phyloP scores from a whole-genome alignment of 2,329 filamentous ascomycete species.

The Fusarium humuli region DNA sequence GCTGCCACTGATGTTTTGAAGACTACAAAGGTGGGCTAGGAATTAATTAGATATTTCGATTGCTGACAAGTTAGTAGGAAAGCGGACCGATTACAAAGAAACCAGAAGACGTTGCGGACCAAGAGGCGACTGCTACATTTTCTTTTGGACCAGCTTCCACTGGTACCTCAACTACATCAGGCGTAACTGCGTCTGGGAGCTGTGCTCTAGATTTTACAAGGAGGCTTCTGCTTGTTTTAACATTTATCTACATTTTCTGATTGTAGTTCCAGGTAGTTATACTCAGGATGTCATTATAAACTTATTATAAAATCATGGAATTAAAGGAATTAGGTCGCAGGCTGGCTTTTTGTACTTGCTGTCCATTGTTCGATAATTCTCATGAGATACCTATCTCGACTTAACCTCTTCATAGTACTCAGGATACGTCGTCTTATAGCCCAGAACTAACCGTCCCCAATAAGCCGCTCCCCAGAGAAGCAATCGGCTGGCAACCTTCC shows the following conservation, averaged over 20 bases:
- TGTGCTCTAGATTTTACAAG: neutral
- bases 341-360: no score
- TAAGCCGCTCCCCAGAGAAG: neutral
- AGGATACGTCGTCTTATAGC: neutral
- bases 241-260: no score
- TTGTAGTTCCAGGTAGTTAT: no score
- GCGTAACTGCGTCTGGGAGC: neutral
- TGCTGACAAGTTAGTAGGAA: neutral
- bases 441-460: constrained; percentile 6
- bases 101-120: neutral
- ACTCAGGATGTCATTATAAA: no score
- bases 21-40: neutral
- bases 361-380: no score
- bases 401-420: constrained; percentile 11
- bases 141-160: neutral
- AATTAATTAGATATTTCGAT: neutral
- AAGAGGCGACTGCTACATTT: neutral
- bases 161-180: neutral
- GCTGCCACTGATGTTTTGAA: neutral
- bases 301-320: no score
- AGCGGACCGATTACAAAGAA: neutral
- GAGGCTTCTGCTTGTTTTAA: no score
- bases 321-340: no score
- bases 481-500: constrained; percentile 1
- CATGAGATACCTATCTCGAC: neutral